phyloP scores from a whole-genome alignment of 1,139 yeast species.

The Kodamaea fungicola region DNA sequence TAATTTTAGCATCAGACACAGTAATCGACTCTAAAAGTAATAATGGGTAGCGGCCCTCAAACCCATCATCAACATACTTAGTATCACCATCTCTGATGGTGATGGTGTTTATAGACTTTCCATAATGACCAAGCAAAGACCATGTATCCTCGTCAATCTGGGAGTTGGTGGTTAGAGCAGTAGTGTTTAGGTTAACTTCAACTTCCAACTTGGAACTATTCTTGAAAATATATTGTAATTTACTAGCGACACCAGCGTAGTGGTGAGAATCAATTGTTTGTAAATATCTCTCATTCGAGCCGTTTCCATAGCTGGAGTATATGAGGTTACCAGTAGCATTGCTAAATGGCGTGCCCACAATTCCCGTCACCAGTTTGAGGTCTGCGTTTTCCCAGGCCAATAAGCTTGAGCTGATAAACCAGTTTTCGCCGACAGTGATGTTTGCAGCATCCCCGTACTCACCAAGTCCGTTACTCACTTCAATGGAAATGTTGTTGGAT shows the following conservation, averaged over 20 bases:
- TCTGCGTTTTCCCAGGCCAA: constrained; percentile 54
- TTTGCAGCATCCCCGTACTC: constrained; percentile 19
- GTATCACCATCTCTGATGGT: neutral
- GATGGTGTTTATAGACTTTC: constrained; percentile 1
- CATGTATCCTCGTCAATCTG: neutral
- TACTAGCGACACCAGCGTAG: neutral
- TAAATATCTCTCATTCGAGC: neutral
- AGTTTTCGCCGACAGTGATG: constrained; percentile 7
- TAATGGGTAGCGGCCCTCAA: constrained; percentile 1
- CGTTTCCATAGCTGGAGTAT: neutral
- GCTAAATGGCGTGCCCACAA: constrained; percentile 8
- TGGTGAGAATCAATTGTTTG: constrained; percentile 1
- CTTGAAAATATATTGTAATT: neutral
- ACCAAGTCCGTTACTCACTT: constrained; percentile 59
- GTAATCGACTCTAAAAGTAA: neutral
- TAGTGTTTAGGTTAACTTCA: neutral
- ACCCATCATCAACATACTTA: neutral
- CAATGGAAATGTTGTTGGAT: constrained; percentile 28
- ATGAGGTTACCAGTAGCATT: constrained; percentile 37
- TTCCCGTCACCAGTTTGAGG: constrained; percentile 20
- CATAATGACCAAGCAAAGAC: neutral
- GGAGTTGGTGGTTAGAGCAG: constrained; percentile 1
- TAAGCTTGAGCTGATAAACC: constrained; percentile 12
- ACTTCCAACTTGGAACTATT: neutral
- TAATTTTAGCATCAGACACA: neutral